phyloP scores from a whole-genome alignment of 768 basidiomycete species.

The Suillus spraguei region DNA sequence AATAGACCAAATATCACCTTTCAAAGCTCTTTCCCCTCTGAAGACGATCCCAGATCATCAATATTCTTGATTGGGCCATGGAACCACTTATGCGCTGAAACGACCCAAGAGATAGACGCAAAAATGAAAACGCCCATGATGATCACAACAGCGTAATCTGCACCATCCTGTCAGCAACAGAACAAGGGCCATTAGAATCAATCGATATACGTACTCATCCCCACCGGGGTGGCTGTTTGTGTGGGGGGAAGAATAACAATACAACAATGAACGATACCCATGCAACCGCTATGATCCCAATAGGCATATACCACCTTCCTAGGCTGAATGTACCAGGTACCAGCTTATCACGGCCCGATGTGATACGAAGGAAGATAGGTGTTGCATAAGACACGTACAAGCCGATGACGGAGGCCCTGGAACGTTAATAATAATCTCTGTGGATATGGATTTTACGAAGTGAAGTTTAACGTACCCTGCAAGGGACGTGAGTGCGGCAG shows the following conservation, averaged over 20 bases:
- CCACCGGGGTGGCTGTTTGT: constrained; percentile 40
- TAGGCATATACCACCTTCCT: constrained; percentile 60
- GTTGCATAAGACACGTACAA: constrained; percentile 65
- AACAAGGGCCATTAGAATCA: background rate
- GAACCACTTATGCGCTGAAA: constrained; percentile 75
- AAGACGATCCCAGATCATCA: constrained; percentile 23
- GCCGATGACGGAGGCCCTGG: constrained; percentile 72
- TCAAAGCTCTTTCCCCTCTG: constrained; percentile 18
- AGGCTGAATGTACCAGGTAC: constrained; percentile 62
- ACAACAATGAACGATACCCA: constrained; percentile 69
- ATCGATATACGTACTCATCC: constrained; percentile 56
- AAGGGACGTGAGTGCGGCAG: constrained; percentile 62
- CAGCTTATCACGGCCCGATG: constrained; percentile 61
- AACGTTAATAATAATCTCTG: constrained; percentile 6
- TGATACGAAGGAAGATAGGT: constrained; percentile 73
- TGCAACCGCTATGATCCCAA: constrained; percentile 61
- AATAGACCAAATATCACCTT: background rate
- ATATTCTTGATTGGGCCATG: constrained; percentile 61
- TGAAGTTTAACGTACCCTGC: constrained; percentile 52
- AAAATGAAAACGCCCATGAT: constrained; percentile 67
- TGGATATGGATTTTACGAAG: background rate
- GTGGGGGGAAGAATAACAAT: constrained; percentile 59
- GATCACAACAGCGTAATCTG: constrained; percentile 73
- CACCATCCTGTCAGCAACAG: constrained; percentile 7
- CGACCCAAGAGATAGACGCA: constrained; percentile 61